Conservation (phyloP, 495 filamentous ascomycete species). For the Aspergillus cristatus region DNA sequence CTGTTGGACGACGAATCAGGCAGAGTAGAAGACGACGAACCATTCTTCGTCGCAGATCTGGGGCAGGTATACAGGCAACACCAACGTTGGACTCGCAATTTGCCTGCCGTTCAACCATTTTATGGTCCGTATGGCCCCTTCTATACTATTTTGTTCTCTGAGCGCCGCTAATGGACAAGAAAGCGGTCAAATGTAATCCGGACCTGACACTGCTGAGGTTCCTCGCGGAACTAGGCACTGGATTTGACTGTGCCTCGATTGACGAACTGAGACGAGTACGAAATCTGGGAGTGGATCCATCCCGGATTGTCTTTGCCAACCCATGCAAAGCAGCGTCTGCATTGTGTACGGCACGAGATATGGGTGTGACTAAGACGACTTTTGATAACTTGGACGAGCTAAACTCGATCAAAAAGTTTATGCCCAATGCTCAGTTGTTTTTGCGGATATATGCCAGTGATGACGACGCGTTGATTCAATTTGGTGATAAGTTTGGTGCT, state of each 20-base stretch:
- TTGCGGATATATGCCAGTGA: slow-evolving; percentile 24
- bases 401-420: slow-evolving; percentile 17
- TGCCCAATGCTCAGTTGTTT: slow-evolving; percentile 17
- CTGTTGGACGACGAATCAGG: no score
- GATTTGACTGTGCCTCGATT: slow-evolving; percentile 28
- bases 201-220: slow-evolving; percentile 16
- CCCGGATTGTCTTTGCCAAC: slow-evolving; percentile 24
- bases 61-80: slow-evolving; percentile 4
- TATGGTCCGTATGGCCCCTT: slow-evolving; percentile 1
- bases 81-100: slow-evolving; percentile 1
- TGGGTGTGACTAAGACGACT: slow-evolving; percentile 17
- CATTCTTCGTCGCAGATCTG: slow-evolving; percentile 7
- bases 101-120: slow-evolving; percentile 5
- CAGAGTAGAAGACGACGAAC: slow-evolving; percentile 1
- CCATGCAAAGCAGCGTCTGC: slow-evolving; percentile 20
- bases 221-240: slow-evolving; percentile 16
- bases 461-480: slow-evolving; percentile 11
- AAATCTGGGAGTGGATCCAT: slow-evolving; percentile 19
- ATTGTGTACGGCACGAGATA: slow-evolving; percentile 11
- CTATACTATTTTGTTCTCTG: no score
- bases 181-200: slow-evolving; percentile 31
- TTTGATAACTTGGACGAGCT: slow-evolving; percentile 31
- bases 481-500: slow-evolving; percentile 26
- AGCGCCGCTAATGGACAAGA: no score
- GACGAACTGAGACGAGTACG: slow-evolving; percentile 19